Percentiles rank a stretch among this genome's conserved stretches.
These are phyloP conservation scores for Pyrenochaeta sp. DNA, from an alignment of 2,329 filamentous ascomycete genomes.

Conservation along the genomic window DNA sequence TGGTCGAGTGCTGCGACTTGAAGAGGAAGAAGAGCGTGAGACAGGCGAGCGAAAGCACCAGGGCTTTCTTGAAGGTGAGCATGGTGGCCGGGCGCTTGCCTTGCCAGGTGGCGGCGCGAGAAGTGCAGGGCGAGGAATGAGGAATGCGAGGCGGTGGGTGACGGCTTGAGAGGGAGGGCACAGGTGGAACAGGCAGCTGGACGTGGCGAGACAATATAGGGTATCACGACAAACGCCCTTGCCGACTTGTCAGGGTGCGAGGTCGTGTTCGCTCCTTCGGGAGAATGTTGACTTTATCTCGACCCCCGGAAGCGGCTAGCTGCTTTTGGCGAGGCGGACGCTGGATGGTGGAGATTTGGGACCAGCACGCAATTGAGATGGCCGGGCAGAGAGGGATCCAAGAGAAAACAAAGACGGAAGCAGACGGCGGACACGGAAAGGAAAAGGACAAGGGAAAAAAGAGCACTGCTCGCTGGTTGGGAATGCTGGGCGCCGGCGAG, in stretches of 20 bases:
- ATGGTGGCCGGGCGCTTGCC: constrained; percentile 58
- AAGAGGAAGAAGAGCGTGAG: constrained; percentile 75
- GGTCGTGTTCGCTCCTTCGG: constrained; percentile 4
- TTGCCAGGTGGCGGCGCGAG: constrained; percentile 1
- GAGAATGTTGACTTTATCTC: constrained; percentile 10
- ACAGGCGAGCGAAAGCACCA: constrained; percentile 74
- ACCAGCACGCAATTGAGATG: not conserved
- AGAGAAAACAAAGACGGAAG: not conserved
- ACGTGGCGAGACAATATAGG: constrained; percentile 8
- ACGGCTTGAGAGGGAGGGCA: not conserved
- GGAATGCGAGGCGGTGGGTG: constrained; percentile 1
- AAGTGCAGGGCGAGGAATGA: not conserved
- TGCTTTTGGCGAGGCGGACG: constrained; percentile 2
- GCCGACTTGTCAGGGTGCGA: constrained; percentile 5
- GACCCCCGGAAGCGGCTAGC: constrained; percentile 1
- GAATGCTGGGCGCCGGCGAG: not conserved
- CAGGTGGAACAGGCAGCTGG: constrained; percentile 6
- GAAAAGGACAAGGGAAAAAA: not conserved
- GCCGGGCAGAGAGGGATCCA: too few species aligned
- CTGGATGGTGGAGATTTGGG: not conserved
- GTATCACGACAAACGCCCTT: constrained; percentile 13
- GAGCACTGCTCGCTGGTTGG: constrained; percentile 1
- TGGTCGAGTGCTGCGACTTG: constrained; percentile 63
- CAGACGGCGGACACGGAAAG: not conserved
- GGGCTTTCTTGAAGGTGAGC: constrained; percentile 80